These are phyloP conservation scores for Oropetium thomaeum DNA, from an alignment of 176 grass and related monocot species.

Conservation along the genomic window DNA sequence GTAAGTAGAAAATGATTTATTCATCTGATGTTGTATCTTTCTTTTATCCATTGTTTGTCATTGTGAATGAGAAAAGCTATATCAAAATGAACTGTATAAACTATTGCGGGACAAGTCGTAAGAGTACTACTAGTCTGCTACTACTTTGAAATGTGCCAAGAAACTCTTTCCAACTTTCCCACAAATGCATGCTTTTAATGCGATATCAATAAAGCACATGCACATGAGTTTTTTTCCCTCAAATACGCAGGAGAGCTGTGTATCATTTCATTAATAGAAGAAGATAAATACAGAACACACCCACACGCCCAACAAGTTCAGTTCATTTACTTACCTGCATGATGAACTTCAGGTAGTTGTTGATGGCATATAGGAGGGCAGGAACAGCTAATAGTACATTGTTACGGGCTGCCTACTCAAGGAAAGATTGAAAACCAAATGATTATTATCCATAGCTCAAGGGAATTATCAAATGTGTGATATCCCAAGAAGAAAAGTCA, in stretches of 20 bases:
- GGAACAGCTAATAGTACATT: slow-evolving; percentile 94
- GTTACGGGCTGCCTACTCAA: slow-evolving; percentile 85
- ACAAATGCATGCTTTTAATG: not conserved
- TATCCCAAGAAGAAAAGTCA: not conserved
- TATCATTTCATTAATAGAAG: too few species aligned
- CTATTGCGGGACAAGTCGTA: not conserved
- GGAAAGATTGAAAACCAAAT: slow-evolving; percentile 26
- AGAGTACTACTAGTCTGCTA: not conserved
- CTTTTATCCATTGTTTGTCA: not conserved
- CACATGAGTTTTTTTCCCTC: too few species aligned
- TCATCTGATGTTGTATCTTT: not conserved
- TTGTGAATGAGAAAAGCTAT: not conserved
- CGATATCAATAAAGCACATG: not conserved
- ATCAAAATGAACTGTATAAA: not conserved
- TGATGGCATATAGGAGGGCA: slow-evolving; percentile 94
- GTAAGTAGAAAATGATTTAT: not conserved
- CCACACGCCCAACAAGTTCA: too few species aligned
- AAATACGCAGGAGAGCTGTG: too few species aligned
- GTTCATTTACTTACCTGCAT: slow-evolving; percentile 82
- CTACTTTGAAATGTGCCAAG: not conserved
- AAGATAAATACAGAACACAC: too few species aligned
- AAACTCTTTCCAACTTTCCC: not conserved
- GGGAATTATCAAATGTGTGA: not conserved
- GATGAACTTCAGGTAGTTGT: slow-evolving; percentile 99
- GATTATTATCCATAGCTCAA: not conserved